Evolutionary conservation across 1,284 basidiomycete species (phyloP).

Genomic region (Vanrija sp.): DNA sequence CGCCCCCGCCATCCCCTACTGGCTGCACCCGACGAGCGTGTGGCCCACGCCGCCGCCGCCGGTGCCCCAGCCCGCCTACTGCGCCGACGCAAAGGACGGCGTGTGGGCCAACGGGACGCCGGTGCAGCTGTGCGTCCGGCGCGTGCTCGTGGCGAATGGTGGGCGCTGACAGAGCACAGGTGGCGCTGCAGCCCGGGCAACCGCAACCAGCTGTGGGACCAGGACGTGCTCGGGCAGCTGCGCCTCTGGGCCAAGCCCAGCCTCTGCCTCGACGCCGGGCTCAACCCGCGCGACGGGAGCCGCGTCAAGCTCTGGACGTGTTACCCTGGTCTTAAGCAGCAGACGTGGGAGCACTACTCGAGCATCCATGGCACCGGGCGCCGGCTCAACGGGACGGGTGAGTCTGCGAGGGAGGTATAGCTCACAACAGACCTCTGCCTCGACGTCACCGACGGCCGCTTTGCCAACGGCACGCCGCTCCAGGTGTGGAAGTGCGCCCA

Average conservation of each 20-base stretch:
- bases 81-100: conserved; percentile 10
- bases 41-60: too few species aligned
- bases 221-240: too few species aligned
- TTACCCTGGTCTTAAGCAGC: conserved; percentile 4
- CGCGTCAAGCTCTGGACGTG: conserved; percentile 17
- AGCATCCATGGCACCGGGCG: too few species aligned
- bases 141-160: too few species aligned
- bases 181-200: conserved; percentile 21
- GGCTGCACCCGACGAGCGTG: too few species aligned
- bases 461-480: conserved; percentile 27
- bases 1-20: too few species aligned
- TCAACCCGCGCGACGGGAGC: background rate
- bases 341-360: conserved; percentile 4
- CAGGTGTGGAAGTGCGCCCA: conserved; percentile 36
- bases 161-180: conserved; percentile 5
- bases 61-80: too few species aligned
- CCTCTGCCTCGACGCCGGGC: too few species aligned
- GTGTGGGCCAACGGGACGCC: conserved; percentile 9
- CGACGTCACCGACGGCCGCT: conserved; percentile 29
- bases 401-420: too few species aligned
- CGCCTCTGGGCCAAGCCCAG: too few species aligned
- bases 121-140: conserved; percentile 8
- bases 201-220: conserved; percentile 8
- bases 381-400: background rate
- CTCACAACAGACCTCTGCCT: conserved; percentile 31